These are phyloP conservation scores for Pythium brassicae DNA, from an alignment of 352 stramenopile species.

Conservation along the genomic window DNA sequence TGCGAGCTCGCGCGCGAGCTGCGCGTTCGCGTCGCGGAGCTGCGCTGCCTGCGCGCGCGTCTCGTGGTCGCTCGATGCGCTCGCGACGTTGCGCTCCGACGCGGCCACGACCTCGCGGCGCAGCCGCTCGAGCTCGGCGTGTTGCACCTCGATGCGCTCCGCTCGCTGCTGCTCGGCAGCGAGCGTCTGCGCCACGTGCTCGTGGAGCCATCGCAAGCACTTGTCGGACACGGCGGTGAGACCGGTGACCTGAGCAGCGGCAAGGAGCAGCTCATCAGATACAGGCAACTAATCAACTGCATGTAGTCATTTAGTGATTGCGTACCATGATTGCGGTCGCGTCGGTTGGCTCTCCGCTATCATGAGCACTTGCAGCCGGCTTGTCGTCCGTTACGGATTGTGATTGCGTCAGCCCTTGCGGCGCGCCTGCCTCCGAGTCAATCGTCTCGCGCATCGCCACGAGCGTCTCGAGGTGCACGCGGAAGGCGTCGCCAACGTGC, in stretches of 20 bases:
- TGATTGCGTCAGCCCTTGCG: not conserved
- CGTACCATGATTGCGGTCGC: constrained; percentile 7
- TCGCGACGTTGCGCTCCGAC: constrained; percentile 17
- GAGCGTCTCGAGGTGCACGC: constrained; percentile 50
- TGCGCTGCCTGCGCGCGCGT: constrained; percentile 5
- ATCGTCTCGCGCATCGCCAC: constrained; percentile 50
- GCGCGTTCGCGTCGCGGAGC: constrained; percentile 12
- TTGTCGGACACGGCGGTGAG: constrained; percentile 42
- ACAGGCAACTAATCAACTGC: constrained; percentile 5
- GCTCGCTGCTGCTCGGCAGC: constrained; percentile 39
- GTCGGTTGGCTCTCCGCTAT: constrained; percentile 1
- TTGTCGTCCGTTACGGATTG: not conserved
- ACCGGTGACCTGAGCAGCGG: constrained; percentile 27
- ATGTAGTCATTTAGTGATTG: not conserved
- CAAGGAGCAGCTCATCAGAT: not conserved
- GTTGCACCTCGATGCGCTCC: constrained; percentile 38
- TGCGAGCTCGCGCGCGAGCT: constrained; percentile 19
- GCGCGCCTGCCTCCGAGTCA: constrained; percentile 15
- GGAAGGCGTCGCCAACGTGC: constrained; percentile 43
- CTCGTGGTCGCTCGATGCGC: constrained; percentile 9
- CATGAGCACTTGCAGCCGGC: not conserved
- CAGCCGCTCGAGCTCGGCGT: constrained; percentile 32
- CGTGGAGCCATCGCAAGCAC: constrained; percentile 52
- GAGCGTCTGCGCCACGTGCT: constrained; percentile 43
- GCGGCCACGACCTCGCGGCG: constrained; percentile 14